These are phyloP conservation scores for Phallus indusiatus DNA, from an alignment of 768 basidiomycete species.

Conservation along the genomic window DNA sequence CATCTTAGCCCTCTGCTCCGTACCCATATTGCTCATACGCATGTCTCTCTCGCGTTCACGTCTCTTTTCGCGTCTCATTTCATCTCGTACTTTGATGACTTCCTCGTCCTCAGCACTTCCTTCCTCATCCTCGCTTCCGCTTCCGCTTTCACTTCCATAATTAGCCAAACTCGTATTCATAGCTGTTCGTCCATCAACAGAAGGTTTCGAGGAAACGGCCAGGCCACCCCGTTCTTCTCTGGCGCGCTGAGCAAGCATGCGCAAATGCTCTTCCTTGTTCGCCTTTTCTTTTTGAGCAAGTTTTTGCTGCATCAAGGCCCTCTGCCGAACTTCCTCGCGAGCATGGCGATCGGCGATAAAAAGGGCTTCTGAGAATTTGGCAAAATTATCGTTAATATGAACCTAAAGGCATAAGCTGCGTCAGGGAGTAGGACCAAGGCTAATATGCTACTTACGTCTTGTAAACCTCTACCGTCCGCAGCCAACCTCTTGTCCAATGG, in stretches of 20 bases:
- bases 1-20: constrained; percentile 92
- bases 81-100: constrained; percentile 75
- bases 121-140: constrained; percentile 38
- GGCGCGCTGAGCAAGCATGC: constrained; percentile 88
- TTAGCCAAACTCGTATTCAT: constrained; percentile 71
- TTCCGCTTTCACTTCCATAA: constrained; percentile 79
- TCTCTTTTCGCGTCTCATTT: constrained; percentile 86
- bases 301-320: constrained; percentile 96
- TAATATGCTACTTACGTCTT: constrained; percentile 63
- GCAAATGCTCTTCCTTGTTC: constrained; percentile 91
- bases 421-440: background rate
- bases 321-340: constrained; percentile 94
- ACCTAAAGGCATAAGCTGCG: constrained; percentile 39
- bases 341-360: constrained; percentile 96
- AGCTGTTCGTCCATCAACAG: constrained; percentile 56
- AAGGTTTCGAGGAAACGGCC: constrained; percentile 43
- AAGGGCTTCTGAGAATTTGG: constrained; percentile 94
- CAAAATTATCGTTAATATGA: constrained; percentile 98
- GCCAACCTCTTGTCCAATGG: constrained; percentile 96
- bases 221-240: constrained; percentile 88
- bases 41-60: constrained; percentile 93
- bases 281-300: constrained; percentile 98
- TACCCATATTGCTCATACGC: constrained; percentile 99
- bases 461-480: constrained; percentile 95
- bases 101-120: constrained; percentile 64